These are phyloP conservation scores for Yarrowia alimentaria DNA, from an alignment of 805 yeast genomes.

Conservation along the genomic window DNA sequence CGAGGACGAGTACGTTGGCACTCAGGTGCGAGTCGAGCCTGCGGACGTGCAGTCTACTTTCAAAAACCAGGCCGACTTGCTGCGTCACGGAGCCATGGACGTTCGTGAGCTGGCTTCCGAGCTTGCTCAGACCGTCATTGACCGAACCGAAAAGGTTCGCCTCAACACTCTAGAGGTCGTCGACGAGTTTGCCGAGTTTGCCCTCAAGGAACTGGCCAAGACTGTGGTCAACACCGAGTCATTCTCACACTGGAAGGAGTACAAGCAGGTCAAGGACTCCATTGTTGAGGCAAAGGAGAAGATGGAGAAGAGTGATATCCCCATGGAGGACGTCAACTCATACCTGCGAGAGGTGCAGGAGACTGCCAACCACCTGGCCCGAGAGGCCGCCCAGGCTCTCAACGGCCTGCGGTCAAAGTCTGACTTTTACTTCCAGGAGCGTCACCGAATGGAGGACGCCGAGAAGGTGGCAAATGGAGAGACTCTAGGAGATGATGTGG, in stretches of 20 bases:
- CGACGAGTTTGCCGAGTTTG: constrained; percentile 50
- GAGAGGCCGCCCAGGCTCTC: constrained; percentile 47
- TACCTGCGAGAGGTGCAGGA: constrained; percentile 46
- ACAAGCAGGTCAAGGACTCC: constrained; percentile 45
- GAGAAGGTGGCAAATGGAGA: constrained; percentile 31
- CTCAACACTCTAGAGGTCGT: constrained; percentile 46
- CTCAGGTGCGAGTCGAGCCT: constrained; percentile 28
- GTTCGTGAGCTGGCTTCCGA: constrained; percentile 32
- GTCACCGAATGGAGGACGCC: constrained; percentile 29
- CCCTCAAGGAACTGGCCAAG: constrained; percentile 45
- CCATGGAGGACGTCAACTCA: constrained; percentile 43
- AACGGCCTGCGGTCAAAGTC: constrained; percentile 34
- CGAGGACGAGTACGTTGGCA: constrained; percentile 12
- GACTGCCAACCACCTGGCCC: constrained; percentile 44
- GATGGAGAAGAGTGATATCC: constrained; percentile 42
- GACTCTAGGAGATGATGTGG: constrained; percentile 34
- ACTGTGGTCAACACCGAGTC: constrained; percentile 28
- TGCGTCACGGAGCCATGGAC: constrained; percentile 34
- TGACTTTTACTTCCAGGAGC: constrained; percentile 33
- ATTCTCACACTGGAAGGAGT: constrained; percentile 43
- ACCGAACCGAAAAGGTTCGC: constrained; percentile 33
- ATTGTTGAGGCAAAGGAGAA: constrained; percentile 45
- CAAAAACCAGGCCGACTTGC: constrained; percentile 32
- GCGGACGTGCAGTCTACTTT: constrained; percentile 31
- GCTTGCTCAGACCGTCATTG: constrained; percentile 32